Evolutionary conservation across 768 basidiomycete genomes (phyloP).

Genomic region (Panaeolus cyanescens): DNA sequence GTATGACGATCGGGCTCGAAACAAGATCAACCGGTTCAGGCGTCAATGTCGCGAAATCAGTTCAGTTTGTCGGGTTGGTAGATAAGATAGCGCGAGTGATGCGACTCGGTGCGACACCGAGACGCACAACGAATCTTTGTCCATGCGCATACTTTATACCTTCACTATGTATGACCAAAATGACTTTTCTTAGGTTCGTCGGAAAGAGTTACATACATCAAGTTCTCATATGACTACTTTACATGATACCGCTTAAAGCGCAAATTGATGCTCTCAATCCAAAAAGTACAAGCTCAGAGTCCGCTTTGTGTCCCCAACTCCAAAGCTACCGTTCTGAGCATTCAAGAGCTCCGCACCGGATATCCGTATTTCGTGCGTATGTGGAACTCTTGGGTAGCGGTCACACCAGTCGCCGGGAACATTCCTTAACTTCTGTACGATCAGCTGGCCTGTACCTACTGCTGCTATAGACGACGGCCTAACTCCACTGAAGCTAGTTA

Average conservation of each 20-base stretch:
- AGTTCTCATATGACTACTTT: not conserved
- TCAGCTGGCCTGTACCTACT: not conserved
- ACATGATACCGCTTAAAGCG: not conserved
- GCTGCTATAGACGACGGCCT: not conserved
- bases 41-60: not conserved
- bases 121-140: too few species aligned
- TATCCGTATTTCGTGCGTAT: not conserved
- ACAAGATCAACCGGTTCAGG: not conserved
- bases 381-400: not conserved
- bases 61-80: not conserved
- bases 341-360: not conserved
- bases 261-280: not conserved
- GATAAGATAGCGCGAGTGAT: not conserved
- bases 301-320: not conserved
- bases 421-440: not conserved
- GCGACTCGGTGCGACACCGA: not conserved
- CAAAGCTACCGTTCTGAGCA: not conserved
- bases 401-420: not conserved
- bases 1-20: not conserved
- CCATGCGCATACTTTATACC: too few species aligned
- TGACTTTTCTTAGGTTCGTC: too few species aligned
- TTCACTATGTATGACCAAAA: too few species aligned
- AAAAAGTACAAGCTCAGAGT: not conserved
- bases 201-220: too few species aligned
- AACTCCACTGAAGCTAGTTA: not conserved